Evolutionary conservation across 352 stramenopile genomes (phyloP).

Genomic region (Globisporangium nagaii): DNA sequence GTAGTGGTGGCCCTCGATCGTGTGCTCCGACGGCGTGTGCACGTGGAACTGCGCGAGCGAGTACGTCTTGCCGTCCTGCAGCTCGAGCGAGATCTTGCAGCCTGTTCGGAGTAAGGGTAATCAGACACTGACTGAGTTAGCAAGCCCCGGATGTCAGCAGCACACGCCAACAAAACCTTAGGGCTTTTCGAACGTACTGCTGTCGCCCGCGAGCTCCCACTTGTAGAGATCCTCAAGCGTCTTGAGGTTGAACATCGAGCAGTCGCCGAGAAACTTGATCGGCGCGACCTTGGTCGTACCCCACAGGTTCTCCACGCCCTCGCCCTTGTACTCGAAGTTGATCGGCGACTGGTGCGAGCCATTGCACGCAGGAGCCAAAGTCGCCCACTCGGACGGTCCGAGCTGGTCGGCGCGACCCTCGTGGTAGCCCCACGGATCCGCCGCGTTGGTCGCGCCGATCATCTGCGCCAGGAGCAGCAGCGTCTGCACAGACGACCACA

Average conservation of each 20-base stretch:
- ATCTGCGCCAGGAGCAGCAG: conserved; percentile 20
- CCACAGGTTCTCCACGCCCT: conserved; percentile 38
- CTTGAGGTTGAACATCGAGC: conserved; percentile 46
- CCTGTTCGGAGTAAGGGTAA: conserved; percentile 4
- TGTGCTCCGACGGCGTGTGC: conserved; percentile 40
- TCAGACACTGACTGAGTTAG: not conserved
- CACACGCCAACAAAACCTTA: too few species aligned
- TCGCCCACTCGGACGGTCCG: conserved; percentile 40
- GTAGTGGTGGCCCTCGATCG: conserved; percentile 37
- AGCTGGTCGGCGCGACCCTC: conserved; percentile 23
- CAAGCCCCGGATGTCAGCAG: not conserved
- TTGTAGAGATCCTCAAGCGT: conserved; percentile 61
- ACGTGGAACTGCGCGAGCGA: conserved; percentile 54
- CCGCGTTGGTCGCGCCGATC: conserved; percentile 14
- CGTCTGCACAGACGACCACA: not conserved
- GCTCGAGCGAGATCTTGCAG: conserved; percentile 46
- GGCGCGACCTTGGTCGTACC: conserved; percentile 27
- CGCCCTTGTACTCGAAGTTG: conserved; percentile 36
- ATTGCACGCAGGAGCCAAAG: conserved; percentile 24
- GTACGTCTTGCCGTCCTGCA: conserved; percentile 37
- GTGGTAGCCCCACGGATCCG: conserved; percentile 43
- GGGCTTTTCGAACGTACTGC: too few species aligned
- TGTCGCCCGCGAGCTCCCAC: conserved; percentile 40
- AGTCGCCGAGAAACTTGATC: conserved; percentile 45
- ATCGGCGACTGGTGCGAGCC: conserved; percentile 51